Base-by-base conservation (phyloP, 768 basidiomycete species). In the Auricularia heimuer region DNA sequence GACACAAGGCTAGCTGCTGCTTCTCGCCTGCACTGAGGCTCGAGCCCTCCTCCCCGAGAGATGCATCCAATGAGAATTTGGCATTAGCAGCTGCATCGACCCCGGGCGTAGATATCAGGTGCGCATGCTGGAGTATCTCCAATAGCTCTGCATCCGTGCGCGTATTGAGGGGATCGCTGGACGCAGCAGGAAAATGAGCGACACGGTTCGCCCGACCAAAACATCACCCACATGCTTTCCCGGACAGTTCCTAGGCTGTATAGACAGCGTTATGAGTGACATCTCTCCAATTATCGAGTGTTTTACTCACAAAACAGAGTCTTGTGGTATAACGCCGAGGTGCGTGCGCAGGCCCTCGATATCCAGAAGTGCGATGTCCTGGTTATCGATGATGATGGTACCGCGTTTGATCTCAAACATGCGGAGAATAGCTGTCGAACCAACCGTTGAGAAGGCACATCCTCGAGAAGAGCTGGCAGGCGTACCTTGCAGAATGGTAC, bases 21-120 rank as follows among this genome's bases (percentile, higher is more conserved):
- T 82, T 82, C 72, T 89, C 87, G 21, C 87, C 87, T 1, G 82
- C 84, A 66, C 83, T 84, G 70, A 81, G 86, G 69, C 87, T 87
- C 36, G 65, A 56, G 12, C 75, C 88, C 73, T 89, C 87, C 68
- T 87, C 83, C 6, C 82, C 80, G 4, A 90, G 84, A 1, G 74
- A 72, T 0, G 84, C 78, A 69, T 86, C 82, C 45, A 90, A 74
- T 65, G 83, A 83, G 74, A 89, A 89, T 71, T 91, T 91, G n/a
- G 82, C 79, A 67, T 85, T 81, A 7, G 80, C 77, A 44, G 71
- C 69, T 12, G 83, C 73, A 68, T 84, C 78, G 33, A 66, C n/a
- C 4, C 83, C 84, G 39, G 79, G 77, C 21, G 75, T 73, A 1
- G 84, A 84, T 12, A 89, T 77, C 16, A 90, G 77, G 75, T 83